Base-by-base conservation (phyloP, 129 eudicot genomes). In the Arctium lappa region DNA sequence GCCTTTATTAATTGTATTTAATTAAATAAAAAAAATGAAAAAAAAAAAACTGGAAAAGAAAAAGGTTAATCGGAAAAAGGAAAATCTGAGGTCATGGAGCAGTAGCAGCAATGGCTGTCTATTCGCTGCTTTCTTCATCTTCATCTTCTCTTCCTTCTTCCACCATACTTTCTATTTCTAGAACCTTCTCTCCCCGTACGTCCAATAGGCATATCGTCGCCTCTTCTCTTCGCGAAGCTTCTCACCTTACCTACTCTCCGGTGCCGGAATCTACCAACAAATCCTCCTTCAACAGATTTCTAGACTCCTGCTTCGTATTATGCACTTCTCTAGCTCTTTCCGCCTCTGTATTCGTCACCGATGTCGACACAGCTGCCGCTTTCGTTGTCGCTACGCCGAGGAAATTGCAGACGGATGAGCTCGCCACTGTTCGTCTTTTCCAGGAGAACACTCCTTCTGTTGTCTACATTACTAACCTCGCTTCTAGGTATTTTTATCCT, bases 391-490 rank as follows among this genome's bases (percentile, higher is more conserved):
- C 92, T 12, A 75, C 90, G 22, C 90, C 93, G 30, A 81, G 88
- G 76, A 93, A 91, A 75, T 83, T 93, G 90, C 98, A 93, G 85
- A 79, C 88, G 31, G 98, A 93, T 82, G 98, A 93, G 90, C 89
- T 93, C 0, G 94, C 96, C 42, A 91, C 98, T 27, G 94, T 93
- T 78, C 90, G 91, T 7, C 90, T 91, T 10, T 93, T 91, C 72
- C 89, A 93, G 84, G 96, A 93, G 84, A 93, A 93, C 48, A 93
- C 96, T 29, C 96, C 96, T 77, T 93, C 98, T 76, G 98, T 93
- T 84, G 98, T 93, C 33, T 86, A 91, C 82, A 91, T 93, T 71
- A 93, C 98, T 62, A 93, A 93, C 82, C 91, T 93, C 48, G 96
- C 96, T 63, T 74, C 88, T 34, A 91, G 85, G 97, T 93, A 83